A percentile compares a stretch with the other conserved stretches of the same genome.
Evolutionary conservation across 495 filamentous ascomycete species (phyloP).

Genomic region (Aspergillus steynii): DNA sequence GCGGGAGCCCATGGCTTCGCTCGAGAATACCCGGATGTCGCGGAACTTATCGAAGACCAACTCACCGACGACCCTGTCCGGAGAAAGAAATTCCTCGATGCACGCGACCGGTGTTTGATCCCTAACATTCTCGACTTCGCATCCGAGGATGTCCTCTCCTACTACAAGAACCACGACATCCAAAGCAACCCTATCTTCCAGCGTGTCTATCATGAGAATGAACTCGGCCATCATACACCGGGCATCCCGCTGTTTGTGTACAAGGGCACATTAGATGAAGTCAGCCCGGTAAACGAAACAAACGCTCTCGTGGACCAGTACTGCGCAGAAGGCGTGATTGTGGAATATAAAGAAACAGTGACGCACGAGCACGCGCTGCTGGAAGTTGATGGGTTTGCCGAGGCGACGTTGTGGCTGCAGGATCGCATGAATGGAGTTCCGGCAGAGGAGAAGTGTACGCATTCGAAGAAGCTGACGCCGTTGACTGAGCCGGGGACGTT

Average conservation of each 20-base stretch:
- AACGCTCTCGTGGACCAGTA: slow-evolving; percentile 41
- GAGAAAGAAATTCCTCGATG: slow-evolving; percentile 3
- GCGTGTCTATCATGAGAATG: not conserved
- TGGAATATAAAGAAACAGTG: slow-evolving; percentile 40
- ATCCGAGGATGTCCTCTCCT: not conserved
- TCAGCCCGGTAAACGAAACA: slow-evolving; percentile 33
- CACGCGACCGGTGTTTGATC: not conserved
- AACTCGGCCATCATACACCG: slow-evolving; percentile 20
- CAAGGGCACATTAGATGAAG: slow-evolving; percentile 46
- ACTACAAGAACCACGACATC: slow-evolving; percentile 1
- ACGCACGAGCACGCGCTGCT: slow-evolving; percentile 27
- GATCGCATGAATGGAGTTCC: slow-evolving; percentile 4
- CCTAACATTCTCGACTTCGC: not conserved
- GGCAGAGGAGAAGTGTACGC: not conserved
- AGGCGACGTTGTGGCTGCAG: slow-evolving; percentile 5
- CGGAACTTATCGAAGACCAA: slow-evolving; percentile 2
- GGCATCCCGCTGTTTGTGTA: slow-evolving; percentile 47
- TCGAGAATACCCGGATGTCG: slow-evolving; percentile 19
- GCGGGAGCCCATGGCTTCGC: slow-evolving; percentile 16
- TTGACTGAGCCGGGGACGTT: not conserved
- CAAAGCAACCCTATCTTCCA: not conserved
- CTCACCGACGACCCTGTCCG: slow-evolving; percentile 2
- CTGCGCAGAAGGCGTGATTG: slow-evolving; percentile 28
- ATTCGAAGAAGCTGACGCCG: not conserved
- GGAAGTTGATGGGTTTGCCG: not conserved